Conservation (phyloP, 2,329 filamentous ascomycete genomes). For the Hypoxylon sp. region DNA sequence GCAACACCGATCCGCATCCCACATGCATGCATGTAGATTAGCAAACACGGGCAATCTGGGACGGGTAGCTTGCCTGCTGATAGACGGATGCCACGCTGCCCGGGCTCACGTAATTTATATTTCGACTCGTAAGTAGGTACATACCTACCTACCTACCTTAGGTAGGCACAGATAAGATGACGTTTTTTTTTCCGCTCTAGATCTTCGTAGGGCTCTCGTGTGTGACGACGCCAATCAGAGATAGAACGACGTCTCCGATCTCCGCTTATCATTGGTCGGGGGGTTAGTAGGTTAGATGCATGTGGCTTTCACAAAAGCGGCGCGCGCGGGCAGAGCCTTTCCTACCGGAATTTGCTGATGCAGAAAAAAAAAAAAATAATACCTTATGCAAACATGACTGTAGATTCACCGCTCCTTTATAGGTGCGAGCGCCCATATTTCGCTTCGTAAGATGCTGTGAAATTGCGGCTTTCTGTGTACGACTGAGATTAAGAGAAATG, state of each 20-base stretch:
- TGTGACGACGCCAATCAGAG: constrained; percentile 26
- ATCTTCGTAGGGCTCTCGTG: constrained; percentile 14
- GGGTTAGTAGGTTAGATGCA: constrained; percentile 8
- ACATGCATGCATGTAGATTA: not conserved
- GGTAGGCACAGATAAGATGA: constrained; percentile 31
- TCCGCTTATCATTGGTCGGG: constrained; percentile 32
- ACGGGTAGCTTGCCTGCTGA: constrained; percentile 2
- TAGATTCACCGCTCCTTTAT: constrained; percentile 40
- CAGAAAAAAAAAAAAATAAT: constrained; percentile 17
- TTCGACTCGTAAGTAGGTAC: not conserved
- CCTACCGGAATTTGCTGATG: constrained; percentile 10
- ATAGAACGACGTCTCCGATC: not conserved
- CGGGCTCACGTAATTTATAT: constrained; percentile 36
- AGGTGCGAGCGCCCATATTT: not conserved
- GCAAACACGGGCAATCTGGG: not conserved
- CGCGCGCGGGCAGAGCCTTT: not conserved
- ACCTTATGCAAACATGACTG: constrained; percentile 23
- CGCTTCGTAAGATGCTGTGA: not conserved
- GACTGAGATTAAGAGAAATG: not conserved
- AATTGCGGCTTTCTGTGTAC: constrained; percentile 19
- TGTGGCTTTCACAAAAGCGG: not conserved
- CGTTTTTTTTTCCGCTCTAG: constrained; percentile 4
- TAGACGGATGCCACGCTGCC: constrained; percentile 7
- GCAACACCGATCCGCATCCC: not conserved
- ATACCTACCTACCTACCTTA: not conserved